Evolutionary conservation across 2,329 filamentous ascomycete genomes (phyloP).

Genomic region (Colletotrichum magnum): DNA sequence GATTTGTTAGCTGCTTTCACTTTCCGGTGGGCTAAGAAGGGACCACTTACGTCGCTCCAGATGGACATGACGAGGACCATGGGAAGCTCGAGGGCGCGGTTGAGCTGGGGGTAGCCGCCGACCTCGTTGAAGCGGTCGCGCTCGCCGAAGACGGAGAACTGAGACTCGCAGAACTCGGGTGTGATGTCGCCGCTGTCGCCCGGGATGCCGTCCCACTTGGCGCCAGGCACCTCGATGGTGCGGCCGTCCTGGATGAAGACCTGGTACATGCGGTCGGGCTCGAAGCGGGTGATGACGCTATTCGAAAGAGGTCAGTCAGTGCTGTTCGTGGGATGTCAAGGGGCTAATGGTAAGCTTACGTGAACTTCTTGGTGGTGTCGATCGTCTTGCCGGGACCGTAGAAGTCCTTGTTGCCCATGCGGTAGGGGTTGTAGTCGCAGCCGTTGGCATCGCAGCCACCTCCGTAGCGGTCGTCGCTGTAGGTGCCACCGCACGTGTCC

Average conservation of each 20-base stretch:
- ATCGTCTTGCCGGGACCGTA: constrained; percentile 71
- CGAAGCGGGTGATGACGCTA: constrained; percentile 73
- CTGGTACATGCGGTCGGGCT: constrained; percentile 36
- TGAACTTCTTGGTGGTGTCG: constrained; percentile 70
- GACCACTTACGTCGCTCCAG: constrained; percentile 66
- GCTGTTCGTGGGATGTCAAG: constrained; percentile 41
- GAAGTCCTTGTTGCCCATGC: constrained; percentile 70
- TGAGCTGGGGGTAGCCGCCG: constrained; percentile 69
- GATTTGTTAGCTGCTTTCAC: no score
- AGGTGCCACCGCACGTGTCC: constrained; percentile 62
- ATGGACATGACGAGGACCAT: constrained; percentile 75
- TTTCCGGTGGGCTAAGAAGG: no score
- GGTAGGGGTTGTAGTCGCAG: constrained; percentile 77
- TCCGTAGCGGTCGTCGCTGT: constrained; percentile 64
- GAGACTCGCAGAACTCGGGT: constrained; percentile 66
- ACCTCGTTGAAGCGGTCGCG: constrained; percentile 63
- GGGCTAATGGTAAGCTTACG: constrained; percentile 54
- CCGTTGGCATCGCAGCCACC: constrained; percentile 76
- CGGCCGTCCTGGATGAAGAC: constrained; percentile 41
- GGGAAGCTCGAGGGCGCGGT: constrained; percentile 63
- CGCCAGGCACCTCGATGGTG: constrained; percentile 40
- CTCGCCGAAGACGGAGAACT: constrained; percentile 69
- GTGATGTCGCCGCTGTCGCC: constrained; percentile 72
- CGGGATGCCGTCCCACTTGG: constrained; percentile 56
- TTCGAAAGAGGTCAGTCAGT: background rate